These are phyloP conservation scores for Sporothrix variecibatus DNA, from an alignment of 2,329 filamentous ascomycete genomes.

Conservation along the genomic window DNA sequence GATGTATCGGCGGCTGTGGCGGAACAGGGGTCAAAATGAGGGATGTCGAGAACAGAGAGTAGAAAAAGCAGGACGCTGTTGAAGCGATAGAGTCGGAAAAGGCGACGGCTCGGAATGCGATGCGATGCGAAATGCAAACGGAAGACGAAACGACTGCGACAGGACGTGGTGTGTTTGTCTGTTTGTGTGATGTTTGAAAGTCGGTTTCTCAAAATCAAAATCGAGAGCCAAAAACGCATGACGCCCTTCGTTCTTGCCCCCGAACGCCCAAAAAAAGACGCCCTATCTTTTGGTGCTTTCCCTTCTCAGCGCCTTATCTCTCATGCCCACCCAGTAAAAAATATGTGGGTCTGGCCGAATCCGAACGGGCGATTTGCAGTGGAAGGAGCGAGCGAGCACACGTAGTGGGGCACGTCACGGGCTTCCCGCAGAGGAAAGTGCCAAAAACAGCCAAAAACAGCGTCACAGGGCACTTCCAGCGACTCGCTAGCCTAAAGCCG, in stretches of 20 bases:
- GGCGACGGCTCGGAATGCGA: background rate
- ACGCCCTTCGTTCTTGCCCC: background rate
- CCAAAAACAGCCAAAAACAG: background rate
- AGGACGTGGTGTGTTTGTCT: background rate
- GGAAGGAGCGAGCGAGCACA: background rate
- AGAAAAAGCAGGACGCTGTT: constrained; percentile 1
- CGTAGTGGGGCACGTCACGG: background rate
- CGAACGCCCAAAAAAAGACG: background rate
- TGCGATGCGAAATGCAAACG: background rate
- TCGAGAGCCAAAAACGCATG: background rate
- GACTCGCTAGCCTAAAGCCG: background rate
- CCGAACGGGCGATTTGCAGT: background rate
- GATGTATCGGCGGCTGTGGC: background rate
- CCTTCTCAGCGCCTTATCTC: background rate
- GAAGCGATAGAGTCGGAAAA: background rate
- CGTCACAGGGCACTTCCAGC: background rate
- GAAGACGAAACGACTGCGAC: background rate
- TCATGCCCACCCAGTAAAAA: background rate
- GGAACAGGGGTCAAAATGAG: background rate
- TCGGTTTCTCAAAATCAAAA: background rate
- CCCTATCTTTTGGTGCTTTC: background rate
- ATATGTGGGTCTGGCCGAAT: background rate
- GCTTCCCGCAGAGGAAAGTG: background rate
- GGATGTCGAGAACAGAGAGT: background rate
- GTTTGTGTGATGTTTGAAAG: background rate